Conservation (phyloP, 106 monocot genomes). For the Allium sativum region DNA sequence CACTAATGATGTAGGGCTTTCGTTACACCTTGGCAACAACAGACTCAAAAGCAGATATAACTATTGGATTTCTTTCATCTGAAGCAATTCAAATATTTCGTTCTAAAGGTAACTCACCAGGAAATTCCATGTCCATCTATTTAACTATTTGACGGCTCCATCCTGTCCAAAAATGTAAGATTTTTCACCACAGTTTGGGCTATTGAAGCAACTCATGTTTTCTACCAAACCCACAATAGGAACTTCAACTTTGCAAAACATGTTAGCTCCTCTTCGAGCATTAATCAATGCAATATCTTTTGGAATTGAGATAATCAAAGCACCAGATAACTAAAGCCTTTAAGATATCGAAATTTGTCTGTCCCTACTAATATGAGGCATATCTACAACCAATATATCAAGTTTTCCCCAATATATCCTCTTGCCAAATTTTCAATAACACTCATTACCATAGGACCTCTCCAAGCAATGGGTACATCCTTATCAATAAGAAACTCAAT, state of each 20-base stretch:
- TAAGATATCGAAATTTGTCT: slow-evolving; percentile 86
- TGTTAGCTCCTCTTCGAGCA: slow-evolving; percentile 94
- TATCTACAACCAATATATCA: slow-evolving; percentile 93
- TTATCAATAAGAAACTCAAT: slow-evolving; percentile 97
- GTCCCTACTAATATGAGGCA: slow-evolving; percentile 98
- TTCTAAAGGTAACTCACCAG: slow-evolving; percentile 90
- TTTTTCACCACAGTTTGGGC: slow-evolving; percentile 70
- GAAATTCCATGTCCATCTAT: slow-evolving; percentile 76
- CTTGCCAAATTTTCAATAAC: slow-evolving; percentile 90
- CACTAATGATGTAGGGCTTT: no score
- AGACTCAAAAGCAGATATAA: slow-evolving; percentile 49
- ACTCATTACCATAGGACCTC: slow-evolving; percentile 99
- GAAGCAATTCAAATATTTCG: slow-evolving; percentile 56
- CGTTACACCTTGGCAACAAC: slow-evolving; percentile 50
- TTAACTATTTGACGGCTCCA: slow-evolving; percentile 54
- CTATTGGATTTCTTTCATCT: slow-evolving; percentile 77
- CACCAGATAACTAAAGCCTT: slow-evolving; percentile 86
- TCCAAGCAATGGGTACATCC: slow-evolving; percentile 95
- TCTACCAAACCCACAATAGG: slow-evolving; percentile 84
- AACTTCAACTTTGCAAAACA: slow-evolving; percentile 97
- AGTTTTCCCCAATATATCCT: slow-evolving; percentile 85
- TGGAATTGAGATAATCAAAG: slow-evolving; percentile 91
- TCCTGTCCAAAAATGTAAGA: slow-evolving; percentile 89
- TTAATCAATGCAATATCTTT: slow-evolving; percentile 94
- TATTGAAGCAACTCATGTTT: slow-evolving; percentile 94